phyloP scores from a whole-genome alignment of 768 basidiomycete genomes.

The Gyrodon lividus region DNA sequence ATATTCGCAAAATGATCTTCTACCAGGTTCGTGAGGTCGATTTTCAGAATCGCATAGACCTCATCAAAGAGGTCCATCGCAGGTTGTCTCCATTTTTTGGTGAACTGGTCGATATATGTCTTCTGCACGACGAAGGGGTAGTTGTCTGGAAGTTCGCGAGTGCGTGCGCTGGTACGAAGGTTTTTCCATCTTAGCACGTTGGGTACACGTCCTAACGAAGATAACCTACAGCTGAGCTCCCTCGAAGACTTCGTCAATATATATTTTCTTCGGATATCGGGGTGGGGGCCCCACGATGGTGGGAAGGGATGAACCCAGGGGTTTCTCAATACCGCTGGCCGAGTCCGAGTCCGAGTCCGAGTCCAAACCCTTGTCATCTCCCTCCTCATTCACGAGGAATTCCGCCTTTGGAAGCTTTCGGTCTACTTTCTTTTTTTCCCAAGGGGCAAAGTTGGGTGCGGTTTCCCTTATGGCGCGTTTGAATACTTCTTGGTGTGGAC shows the following conservation, averaged over 20 bases:
- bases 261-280: conserved; percentile 27
- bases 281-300: too few relatives aligned
- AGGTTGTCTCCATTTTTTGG: conserved; percentile 48
- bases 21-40: conserved; percentile 42
- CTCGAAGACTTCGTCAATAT: conserved; percentile 50
- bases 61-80: conserved; percentile 41
- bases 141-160: conserved; percentile 64
- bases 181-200: background rate
- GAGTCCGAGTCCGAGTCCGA: too few relatives aligned
- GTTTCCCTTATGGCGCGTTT: conserved; percentile 47
- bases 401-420: conserved; percentile 7
- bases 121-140: conserved; percentile 61
- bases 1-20: conserved; percentile 47
- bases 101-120: conserved; percentile 43
- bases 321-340: too few relatives aligned
- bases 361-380: conserved; percentile 1
- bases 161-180: conserved; percentile 47
- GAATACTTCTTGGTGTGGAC: conserved; percentile 49
- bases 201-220: background rate
- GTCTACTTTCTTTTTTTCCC: conserved; percentile 21
- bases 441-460: conserved; percentile 59
- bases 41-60: conserved; percentile 35
- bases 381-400: conserved; percentile 45
- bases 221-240: conserved; percentile 43
- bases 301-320: too few relatives aligned